Base-by-base conservation (phyloP, 805 yeast species). In the Ogataea corticis region DNA sequence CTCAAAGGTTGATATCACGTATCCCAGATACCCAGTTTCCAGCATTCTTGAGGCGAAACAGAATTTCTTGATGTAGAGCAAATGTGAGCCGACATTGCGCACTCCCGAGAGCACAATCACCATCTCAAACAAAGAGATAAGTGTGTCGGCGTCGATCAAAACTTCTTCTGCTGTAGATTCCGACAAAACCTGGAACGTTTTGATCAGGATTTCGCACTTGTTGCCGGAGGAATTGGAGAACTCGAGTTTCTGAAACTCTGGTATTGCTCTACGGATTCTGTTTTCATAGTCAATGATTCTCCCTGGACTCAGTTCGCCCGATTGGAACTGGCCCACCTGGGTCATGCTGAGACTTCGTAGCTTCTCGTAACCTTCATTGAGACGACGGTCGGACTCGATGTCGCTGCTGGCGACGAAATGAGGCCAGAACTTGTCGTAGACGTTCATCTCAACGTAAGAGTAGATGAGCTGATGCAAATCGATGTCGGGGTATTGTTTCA, bases 1-100 rank as follows among this genome's bases (percentile, higher is more conserved):
- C 55, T 90, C 96, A 35, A 90, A 70, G 5, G 96, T 88, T 36
- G 96, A 84, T 12, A 89, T 53, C 1, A 90, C 83, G 61, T 92
- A 92, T 10, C 87, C 95, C 25, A 77, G 62, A 18, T 78, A 70
- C 0, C 96, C 96, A 3, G 71, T 59, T 33, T 73, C 78, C 7
- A 71, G 57, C 32, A 71, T 72, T n/a, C 65, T 67, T 30, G 64
- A 63, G 0, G 57, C 51, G 2, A 67, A 68, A 17, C 83, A 74
- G 57, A 85, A 88, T 32, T 74, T 69, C 49, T 80, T 79, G 40
- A 90, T 74, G 59, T 87, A 89, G 37, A 68, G 72, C 10, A 91
- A 59, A 52, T 86, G 90, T 2, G 79, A 75, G 51, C 79, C 83
- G 19, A 89, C 59, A 54, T 82, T 66, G 3, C 70, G 69, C 2